Conservation (phyloP, 208 protist genomes). For the Trypanosoma scelopori region DNA sequence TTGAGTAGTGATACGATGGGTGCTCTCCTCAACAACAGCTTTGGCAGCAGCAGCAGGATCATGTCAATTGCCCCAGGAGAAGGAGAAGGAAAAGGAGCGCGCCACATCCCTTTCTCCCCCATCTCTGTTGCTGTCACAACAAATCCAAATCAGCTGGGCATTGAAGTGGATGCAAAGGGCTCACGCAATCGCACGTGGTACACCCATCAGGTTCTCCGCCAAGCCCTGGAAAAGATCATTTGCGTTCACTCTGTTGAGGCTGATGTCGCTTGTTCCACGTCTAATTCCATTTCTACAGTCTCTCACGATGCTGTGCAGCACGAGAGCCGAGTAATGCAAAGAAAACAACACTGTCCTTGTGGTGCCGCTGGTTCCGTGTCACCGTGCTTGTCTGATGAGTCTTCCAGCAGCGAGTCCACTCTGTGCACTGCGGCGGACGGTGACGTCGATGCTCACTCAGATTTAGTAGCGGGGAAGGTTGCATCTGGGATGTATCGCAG, state of each 20-base stretch:
- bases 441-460: no score
- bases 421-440: no score
- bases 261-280: not conserved
- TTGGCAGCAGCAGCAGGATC: not conserved
- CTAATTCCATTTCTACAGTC: not conserved
- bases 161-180: slow-evolving; percentile 48
- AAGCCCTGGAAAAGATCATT: slow-evolving; percentile 56
- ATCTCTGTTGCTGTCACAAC: not conserved
- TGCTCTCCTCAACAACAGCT: no score
- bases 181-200: slow-evolving; percentile 68
- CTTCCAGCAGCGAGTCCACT: not conserved
- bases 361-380: not conserved
- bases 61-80: not conserved
- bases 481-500: slow-evolving; percentile 9
- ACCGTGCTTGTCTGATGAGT: not conserved
- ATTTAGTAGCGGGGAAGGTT: no score
- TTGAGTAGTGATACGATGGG: no score
- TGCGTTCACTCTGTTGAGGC: not conserved
- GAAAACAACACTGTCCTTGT: not conserved
- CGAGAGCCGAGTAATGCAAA: not conserved
- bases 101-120: not conserved
- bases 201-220: slow-evolving; percentile 52
- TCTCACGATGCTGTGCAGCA: not conserved
- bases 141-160: slow-evolving; percentile 85
- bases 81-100: not conserved